Evolutionary conservation across 208 protist genomes (phyloP).

Genomic region (Trypanosomatidae sp.): DNA sequence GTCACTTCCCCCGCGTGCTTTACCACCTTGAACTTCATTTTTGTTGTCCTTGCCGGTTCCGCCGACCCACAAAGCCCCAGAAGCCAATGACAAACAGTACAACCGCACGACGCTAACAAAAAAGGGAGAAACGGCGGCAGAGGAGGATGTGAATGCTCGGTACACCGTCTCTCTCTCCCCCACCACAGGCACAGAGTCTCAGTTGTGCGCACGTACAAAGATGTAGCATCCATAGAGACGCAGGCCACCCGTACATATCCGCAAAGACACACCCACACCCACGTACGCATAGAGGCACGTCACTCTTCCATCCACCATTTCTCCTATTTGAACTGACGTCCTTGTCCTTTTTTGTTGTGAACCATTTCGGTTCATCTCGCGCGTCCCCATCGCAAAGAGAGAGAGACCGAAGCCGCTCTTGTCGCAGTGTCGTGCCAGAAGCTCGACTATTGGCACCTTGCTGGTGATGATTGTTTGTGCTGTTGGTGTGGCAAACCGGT

Average conservation of each 20-base stretch:
- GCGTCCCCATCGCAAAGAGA: not conserved
- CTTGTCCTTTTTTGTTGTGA: not conserved
- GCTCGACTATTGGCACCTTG: not conserved
- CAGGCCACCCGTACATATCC: too few relatives aligned
- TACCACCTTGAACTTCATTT: not conserved
- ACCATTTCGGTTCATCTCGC: not conserved
- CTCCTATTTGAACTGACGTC: not conserved
- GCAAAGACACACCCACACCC: not conserved
- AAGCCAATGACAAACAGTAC: not conserved
- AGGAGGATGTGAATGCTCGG: not conserved
- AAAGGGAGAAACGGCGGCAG: not conserved
- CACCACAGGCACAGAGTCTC: not conserved
- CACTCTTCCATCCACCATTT: not conserved
- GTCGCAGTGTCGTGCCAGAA: not conserved
- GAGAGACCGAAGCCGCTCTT: not conserved
- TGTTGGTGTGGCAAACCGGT: not conserved
- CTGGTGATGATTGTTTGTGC: not conserved
- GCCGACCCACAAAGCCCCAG: not conserved
- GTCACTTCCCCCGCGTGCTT: not conserved
- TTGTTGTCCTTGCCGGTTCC: not conserved
- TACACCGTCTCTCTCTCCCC: not conserved
- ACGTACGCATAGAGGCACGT: not conserved
- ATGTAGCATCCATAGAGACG: conserved; percentile 5
- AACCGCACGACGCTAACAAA: not conserved
- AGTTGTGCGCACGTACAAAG: not conserved